Percentiles rank a stretch among this genome's conserved stretches.
These are phyloP conservation scores for Microsporum ferrugineum DNA, from an alignment of 2,329 filamentous ascomycete species.

Conservation along the genomic window DNA sequence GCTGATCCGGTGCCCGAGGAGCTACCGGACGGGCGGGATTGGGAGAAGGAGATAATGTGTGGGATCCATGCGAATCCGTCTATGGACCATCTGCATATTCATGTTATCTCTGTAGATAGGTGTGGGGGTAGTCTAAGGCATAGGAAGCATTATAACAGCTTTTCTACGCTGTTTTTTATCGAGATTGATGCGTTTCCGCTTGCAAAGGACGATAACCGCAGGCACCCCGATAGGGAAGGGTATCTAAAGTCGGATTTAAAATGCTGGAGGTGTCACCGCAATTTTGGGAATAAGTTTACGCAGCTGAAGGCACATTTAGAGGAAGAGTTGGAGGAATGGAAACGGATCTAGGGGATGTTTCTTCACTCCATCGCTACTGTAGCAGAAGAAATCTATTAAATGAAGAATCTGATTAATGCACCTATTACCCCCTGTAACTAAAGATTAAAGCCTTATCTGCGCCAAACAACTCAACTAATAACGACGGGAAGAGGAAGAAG, in stretches of 20 bases:
- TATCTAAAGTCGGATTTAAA: slow-evolving; percentile 56
- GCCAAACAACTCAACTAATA: slow-evolving; percentile 4
- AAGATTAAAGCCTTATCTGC: slow-evolving; percentile 7
- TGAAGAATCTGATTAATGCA: slow-evolving; percentile 4
- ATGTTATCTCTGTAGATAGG: slow-evolving; percentile 74
- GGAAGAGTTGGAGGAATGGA: slow-evolving; percentile 67
- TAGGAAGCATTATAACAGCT: slow-evolving; percentile 85
- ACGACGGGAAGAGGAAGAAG: neutral
- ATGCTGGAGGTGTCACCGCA: slow-evolving; percentile 74
- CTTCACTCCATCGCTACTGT: neutral
- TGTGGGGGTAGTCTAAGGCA: slow-evolving; percentile 60
- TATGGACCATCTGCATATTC: slow-evolving; percentile 86
- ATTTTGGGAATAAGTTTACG: slow-evolving; percentile 64
- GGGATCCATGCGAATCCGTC: slow-evolving; percentile 81
- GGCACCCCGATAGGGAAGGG: slow-evolving; percentile 43
- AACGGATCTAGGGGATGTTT: slow-evolving; percentile 40
- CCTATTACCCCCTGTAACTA: slow-evolving; percentile 3
- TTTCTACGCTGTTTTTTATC: slow-evolving; percentile 75
- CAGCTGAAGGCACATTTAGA: slow-evolving; percentile 64
- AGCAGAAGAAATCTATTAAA: neutral
- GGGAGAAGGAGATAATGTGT: slow-evolving; percentile 59
- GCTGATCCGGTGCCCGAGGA: slow-evolving; percentile 37
- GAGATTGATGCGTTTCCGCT: slow-evolving; percentile 70
- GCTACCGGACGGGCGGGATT: slow-evolving; percentile 65
- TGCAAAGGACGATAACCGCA: slow-evolving; percentile 50